Evolutionary conservation across 2,329 filamentous ascomycete species (phyloP), one percentile per base, ranked within the genome.

Genomic region (Fusarium praegraminearum): DNA sequence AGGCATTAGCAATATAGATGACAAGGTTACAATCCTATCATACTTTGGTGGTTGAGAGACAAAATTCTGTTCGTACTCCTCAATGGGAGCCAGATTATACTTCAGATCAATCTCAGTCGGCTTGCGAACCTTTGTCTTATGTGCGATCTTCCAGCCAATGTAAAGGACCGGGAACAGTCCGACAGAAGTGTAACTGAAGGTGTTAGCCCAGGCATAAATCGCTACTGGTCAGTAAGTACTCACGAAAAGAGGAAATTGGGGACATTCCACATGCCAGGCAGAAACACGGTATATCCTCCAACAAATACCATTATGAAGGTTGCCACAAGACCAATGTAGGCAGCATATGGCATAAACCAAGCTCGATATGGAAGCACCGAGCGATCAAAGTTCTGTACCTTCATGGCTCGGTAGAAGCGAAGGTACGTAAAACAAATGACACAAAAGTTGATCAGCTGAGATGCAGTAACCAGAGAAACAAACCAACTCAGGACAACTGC

Each of bases 211-310:
- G 18, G 13, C 3, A 0, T 7, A 1, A 0, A 0, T 3, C 1
- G 1, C 2, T 2, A 1, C 1, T 12, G 4, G 1, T 0, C 0
- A 4, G 9, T 13, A 80, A 3, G 4, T 9, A 81, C 85, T 82
- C 72, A 89, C 78, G 89, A 91, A 78, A 93, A 93, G 30, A 95
- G 78, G 76, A 95, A 96, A 9, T 86, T 88, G 9, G 90, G 85
- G 0, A 91, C 76, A 62, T 88, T 84, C 92, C 91, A 95, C 7
- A 85, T 84, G 1, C 86, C 82, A 0, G 90, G 89, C 46, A 94
- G 77, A 73, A 95, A 96, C 2, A 94, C 91, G 0, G 89, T 86
- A 67, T 94, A 95, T 0, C 92, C 92, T 11, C 90, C 88, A 2
- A 94, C 88, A 71, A 94, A 89, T 0, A 89, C 86, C 89, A 95